phyloP scores from a whole-genome alignment of 2,329 filamentous ascomycete species.

The Colletotrichum sidae region DNA sequence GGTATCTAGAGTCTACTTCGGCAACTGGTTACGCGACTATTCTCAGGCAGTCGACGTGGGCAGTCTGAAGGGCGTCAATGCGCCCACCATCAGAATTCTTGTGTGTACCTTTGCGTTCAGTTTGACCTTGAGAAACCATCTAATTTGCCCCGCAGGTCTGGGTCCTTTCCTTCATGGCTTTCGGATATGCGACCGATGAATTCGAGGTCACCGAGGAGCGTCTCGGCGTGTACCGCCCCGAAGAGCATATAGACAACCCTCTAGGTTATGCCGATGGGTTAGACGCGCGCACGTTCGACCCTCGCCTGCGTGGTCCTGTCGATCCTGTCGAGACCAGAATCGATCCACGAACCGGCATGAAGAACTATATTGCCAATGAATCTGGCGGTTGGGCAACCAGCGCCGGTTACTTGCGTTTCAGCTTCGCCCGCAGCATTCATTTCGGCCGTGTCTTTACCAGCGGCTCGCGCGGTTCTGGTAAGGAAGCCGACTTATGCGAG shows the following conservation, averaged over 20 bases:
- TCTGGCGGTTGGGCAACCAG: slow-evolving; percentile 89
- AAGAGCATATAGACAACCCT: slow-evolving; percentile 81
- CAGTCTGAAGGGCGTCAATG: slow-evolving; percentile 81
- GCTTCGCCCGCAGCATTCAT: slow-evolving; percentile 79
- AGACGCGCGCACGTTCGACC: slow-evolving; percentile 86
- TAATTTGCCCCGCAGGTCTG: slow-evolving; percentile 63
- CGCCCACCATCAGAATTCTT: slow-evolving; percentile 81
- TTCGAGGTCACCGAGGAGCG: slow-evolving; percentile 87
- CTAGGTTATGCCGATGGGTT: slow-evolving; percentile 87
- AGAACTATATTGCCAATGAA: slow-evolving; percentile 98
- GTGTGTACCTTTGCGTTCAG: slow-evolving; percentile 48
- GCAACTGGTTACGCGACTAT: slow-evolving; percentile 89
- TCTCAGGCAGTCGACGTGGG: slow-evolving; percentile 86
- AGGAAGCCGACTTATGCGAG: slow-evolving; percentile 83
- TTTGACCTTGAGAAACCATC: not conserved
- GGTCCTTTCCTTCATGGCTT: slow-evolving; percentile 84
- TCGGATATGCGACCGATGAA: slow-evolving; percentile 87
- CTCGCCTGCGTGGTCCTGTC: slow-evolving; percentile 84
- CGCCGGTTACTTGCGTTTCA: slow-evolving; percentile 83
- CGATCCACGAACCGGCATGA: slow-evolving; percentile 89
- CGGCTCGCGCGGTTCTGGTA: slow-evolving; percentile 70
- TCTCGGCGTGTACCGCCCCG: slow-evolving; percentile 83
- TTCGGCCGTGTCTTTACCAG: slow-evolving; percentile 80
- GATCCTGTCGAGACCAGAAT: slow-evolving; percentile 77
- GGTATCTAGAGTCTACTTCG: slow-evolving; percentile 84